These are phyloP conservation scores for Agaricus bisporus DNA, from an alignment of 768 basidiomycete species.

Conservation along the genomic window DNA sequence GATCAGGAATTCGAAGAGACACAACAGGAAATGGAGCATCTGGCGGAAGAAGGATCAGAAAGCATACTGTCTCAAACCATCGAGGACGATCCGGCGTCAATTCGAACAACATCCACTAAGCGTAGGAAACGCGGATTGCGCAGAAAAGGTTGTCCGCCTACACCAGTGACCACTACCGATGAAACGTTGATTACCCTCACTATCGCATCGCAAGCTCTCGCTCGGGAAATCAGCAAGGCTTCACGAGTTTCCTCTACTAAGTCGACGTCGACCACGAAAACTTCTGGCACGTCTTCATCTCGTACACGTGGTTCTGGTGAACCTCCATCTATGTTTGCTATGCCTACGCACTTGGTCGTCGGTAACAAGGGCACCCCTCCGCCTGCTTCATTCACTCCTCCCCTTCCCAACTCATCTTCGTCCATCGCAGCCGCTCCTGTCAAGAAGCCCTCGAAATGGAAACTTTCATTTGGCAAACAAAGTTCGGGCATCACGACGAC, in stretches of 20 bases:
- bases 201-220: slow-evolving; percentile 74
- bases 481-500: slow-evolving; percentile 27
- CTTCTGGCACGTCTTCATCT: slow-evolving; percentile 21
- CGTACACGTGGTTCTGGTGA: slow-evolving; percentile 29
- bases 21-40: slow-evolving; percentile 32
- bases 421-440: slow-evolving; percentile 28
- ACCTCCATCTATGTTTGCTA: slow-evolving; percentile 39
- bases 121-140: slow-evolving; percentile 81
- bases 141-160: slow-evolving; percentile 55
- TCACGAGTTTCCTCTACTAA: slow-evolving; percentile 38
- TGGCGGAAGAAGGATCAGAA: slow-evolving; percentile 39
- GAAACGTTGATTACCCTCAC: slow-evolving; percentile 67
- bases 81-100: slow-evolving; percentile 35
- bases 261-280: slow-evolving; percentile 23
- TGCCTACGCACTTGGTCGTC: slow-evolving; percentile 30
- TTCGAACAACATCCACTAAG: slow-evolving; percentile 69
- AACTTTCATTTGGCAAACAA: slow-evolving; percentile 65
- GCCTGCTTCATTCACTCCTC: slow-evolving; percentile 13
- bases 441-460: slow-evolving; percentile 88
- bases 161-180: slow-evolving; percentile 35
- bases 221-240: slow-evolving; percentile 74
- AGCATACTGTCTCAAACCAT: slow-evolving; percentile 37
- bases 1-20: slow-evolving; percentile 49
- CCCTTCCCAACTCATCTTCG: slow-evolving; percentile 16
- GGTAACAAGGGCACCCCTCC: slow-evolving; percentile 16